Percentiles rank a stretch among this genome's conserved stretches.
These are phyloP conservation scores for Globomyces pollinis-pini DNA, from an alignment of 192 early-diverging fungal genomes.

Conservation along the genomic window DNA sequence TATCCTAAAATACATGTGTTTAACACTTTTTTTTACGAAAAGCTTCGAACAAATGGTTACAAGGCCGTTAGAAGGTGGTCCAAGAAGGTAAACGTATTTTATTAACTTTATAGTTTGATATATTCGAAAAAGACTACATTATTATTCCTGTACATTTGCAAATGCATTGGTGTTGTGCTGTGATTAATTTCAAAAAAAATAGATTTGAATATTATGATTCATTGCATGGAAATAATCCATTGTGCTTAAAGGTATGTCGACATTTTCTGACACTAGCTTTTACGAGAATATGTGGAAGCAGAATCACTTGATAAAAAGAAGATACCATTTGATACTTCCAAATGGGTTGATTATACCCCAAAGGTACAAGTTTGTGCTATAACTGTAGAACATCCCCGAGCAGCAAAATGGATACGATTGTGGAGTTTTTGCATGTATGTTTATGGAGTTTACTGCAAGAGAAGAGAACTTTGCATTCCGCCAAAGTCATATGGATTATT, in stretches of 20 bases:
- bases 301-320: slow-evolving; percentile 71
- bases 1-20: slow-evolving; percentile 74
- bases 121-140: slow-evolving; percentile 71
- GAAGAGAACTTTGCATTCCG: slow-evolving; percentile 61
- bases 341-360: slow-evolving; percentile 60
- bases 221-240: slow-evolving; percentile 55
- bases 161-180: slow-evolving; percentile 64
- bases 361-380: slow-evolving; percentile 22
- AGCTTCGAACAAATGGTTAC: slow-evolving; percentile 63
- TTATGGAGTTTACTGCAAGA: slow-evolving; percentile 68
- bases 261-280: slow-evolving; percentile 19
- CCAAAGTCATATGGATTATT: slow-evolving; percentile 62
- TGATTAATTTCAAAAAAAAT: slow-evolving; percentile 54
- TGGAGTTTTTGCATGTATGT: slow-evolving; percentile 86
- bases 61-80: slow-evolving; percentile 72
- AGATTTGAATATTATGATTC: slow-evolving; percentile 78
- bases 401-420: slow-evolving; percentile 91
- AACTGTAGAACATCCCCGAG: slow-evolving; percentile 60
- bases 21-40: slow-evolving; percentile 86
- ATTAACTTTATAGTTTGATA: no score
- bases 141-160: slow-evolving; percentile 79
- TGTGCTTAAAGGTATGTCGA: slow-evolving; percentile 44
- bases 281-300: slow-evolving; percentile 60
- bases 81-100: slow-evolving; percentile 54
- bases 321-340: slow-evolving; percentile 44